These are phyloP conservation scores for Hypoxylon intermedium DNA, from an alignment of 495 filamentous ascomycete species.

Conservation along the genomic window DNA sequence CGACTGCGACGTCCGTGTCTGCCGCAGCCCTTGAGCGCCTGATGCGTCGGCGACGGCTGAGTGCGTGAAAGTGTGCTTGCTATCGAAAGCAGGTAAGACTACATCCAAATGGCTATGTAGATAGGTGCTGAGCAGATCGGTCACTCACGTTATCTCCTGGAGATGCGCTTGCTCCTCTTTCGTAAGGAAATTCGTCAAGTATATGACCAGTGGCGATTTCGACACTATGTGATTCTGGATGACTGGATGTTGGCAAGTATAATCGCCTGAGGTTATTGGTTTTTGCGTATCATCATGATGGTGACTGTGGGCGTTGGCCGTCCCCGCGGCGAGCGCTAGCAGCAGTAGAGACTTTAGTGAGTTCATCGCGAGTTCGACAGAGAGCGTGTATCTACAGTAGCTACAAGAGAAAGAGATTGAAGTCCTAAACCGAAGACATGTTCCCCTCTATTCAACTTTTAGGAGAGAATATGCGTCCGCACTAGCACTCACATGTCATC, in stretches of 20 bases:
- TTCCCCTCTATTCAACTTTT: too few relatives aligned
- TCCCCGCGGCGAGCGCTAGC: conserved; percentile 24
- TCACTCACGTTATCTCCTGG: conserved; percentile 50
- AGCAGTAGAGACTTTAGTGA: conserved; percentile 33
- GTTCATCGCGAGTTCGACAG: conserved; percentile 15
- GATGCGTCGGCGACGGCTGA: conserved; percentile 47
- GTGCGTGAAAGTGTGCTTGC: conserved; percentile 50
- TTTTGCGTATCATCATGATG: conserved; percentile 28
- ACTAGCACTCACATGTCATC: conserved; percentile 3
- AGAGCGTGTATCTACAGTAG: too few relatives aligned
- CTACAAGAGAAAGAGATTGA: not conserved
- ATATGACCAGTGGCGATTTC: conserved; percentile 62
- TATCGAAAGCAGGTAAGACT: conserved; percentile 18
- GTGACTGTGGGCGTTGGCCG: conserved; percentile 29
- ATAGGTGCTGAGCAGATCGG: not conserved
- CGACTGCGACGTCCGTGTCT: conserved; percentile 55
- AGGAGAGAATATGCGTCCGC: not conserved
- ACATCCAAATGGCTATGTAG: not conserved
- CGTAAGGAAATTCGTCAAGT: conserved; percentile 59
- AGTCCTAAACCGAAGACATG: too few relatives aligned
- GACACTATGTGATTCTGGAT: conserved; percentile 62
- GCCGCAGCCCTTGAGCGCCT: conserved; percentile 41
- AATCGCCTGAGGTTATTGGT: conserved; percentile 31
- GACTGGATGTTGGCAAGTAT: conserved; percentile 48
- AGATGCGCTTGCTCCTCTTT: conserved; percentile 50